Conservation (phyloP, 2,329 filamentous ascomycete species). For the Trichophyton schoenleinii region DNA sequence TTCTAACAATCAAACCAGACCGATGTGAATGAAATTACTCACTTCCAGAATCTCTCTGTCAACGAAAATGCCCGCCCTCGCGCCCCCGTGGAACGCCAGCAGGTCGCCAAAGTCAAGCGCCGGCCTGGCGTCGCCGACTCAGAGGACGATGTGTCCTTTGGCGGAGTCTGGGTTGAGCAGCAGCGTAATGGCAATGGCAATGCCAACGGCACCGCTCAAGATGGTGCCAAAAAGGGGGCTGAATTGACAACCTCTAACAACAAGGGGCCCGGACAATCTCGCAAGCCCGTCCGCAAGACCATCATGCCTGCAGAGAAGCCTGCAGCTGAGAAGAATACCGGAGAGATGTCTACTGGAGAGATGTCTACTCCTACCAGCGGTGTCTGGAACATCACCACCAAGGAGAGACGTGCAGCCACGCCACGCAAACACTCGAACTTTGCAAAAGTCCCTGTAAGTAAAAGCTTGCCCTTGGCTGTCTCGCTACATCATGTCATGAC, state of each 20-base stretch:
- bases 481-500: background rate
- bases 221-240: background rate
- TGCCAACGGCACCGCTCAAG: background rate
- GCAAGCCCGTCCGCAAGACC: background rate
- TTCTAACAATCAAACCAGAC: background rate
- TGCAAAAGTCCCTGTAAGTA: conserved; percentile 18
- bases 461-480: background rate
- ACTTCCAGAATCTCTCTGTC: conserved; percentile 5
- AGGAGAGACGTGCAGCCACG: background rate
- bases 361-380: background rate
- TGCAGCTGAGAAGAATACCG: background rate
- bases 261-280: conserved; percentile 14
- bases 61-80: background rate
- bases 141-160: conserved; percentile 12
- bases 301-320: background rate
- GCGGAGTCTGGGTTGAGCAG: conserved; percentile 15
- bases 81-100: background rate
- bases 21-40: conserved; percentile 4
- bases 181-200: background rate
- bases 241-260: conserved; percentile 16
- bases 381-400: background rate
- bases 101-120: background rate
- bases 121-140: background rate
- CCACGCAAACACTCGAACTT: conserved; percentile 14
- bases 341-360: background rate